phyloP scores from a whole-genome alignment of 78 protist genomes.

The Ministeria vibrans region DNA sequence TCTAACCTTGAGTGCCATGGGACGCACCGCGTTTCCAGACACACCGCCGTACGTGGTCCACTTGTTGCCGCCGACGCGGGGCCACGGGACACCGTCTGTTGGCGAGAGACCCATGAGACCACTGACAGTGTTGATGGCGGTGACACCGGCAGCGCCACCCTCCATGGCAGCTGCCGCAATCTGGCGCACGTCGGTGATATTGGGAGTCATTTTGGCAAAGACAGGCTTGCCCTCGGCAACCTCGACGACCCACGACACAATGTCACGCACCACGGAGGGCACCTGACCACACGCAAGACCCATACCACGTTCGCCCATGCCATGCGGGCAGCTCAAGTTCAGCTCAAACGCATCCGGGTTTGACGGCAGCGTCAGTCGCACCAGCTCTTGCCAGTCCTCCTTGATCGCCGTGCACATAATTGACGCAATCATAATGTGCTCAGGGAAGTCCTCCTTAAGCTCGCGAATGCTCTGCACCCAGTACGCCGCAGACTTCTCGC shows the following conservation, averaged over 20 bases:
- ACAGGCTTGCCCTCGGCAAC: constrained; percentile 73
- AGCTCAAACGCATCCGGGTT: constrained; percentile 87
- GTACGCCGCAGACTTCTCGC: constrained; percentile 85
- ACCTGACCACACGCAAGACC: constrained; percentile 91
- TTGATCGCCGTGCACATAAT: constrained; percentile 79
- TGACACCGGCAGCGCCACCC: constrained; percentile 91
- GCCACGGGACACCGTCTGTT: constrained; percentile 75
- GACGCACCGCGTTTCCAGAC: constrained; percentile 87
- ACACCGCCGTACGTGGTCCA: constrained; percentile 89
- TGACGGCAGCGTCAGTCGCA: constrained; percentile 62
- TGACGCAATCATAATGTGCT: constrained; percentile 68
- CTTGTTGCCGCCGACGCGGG: constrained; percentile 77
- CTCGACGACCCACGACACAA: constrained; percentile 79
- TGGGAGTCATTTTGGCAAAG: constrained; percentile 94
- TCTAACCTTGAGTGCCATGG: constrained; percentile 69
- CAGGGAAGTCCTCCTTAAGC: constrained; percentile 82
- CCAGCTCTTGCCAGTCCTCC: constrained; percentile 84
- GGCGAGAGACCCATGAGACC: constrained; percentile 77
- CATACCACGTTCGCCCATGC: constrained; percentile 88
- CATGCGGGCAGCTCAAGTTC: constrained; percentile 96
- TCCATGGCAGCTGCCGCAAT: constrained; percentile 83
- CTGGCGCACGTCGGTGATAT: constrained; percentile 74
- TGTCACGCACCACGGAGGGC: constrained; percentile 75
- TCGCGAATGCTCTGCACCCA: constrained; percentile 84
- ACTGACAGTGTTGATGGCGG: constrained; percentile 66